Base-by-base conservation (phyloP, 2,329 filamentous ascomycete genomes). In the Aspergillus fumigatiaffinis region DNA sequence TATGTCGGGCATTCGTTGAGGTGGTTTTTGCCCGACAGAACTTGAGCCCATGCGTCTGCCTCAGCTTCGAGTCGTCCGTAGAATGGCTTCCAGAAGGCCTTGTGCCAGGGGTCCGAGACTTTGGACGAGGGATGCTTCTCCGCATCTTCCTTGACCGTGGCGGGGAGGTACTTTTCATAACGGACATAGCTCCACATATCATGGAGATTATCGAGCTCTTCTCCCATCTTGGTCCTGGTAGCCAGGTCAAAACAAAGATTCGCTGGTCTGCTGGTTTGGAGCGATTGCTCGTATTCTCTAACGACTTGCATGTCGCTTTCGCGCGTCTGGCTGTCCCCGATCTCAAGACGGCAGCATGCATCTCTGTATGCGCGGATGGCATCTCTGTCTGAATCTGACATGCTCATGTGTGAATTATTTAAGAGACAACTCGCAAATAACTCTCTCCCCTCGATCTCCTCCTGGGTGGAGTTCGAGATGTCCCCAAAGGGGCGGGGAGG, bases 221-320 rank as follows among this genome's bases (percentile, higher is more conserved):
- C 59, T n/a, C 59, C 56, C 32, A 60, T 41, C 26, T 60, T 60
- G 51, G 54, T 54, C 44, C 56, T 60, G 42, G 59, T 60, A 7
- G 56, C 51, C 32, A 60, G 50, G 32, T 60, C 59, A 47, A 59
- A 60, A n/a, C 53, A 59, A 14, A 60, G 53, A n/a, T 41, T 52
- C 14, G 32, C 50, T 2, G 56, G 46, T 32, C 21, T 38, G 14
- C 38, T 28, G 38, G 47, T 50, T 44, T 41, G 20, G 29, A 60
- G 50, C 5, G 50, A 35, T 20, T 52, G 20, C 25, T 60, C 58
- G 44, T 47, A 60, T 3, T 50, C 35, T 23, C 12, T 21, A 21
- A 57, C 47, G 20, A 25, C 20, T 21, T 41, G 20, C 6, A 32
- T 25, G 38, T 52, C 52, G 26, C 14, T 23, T n/a, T 53, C 46